Evolutionary conservation across 192 early-diverging fungal species (phyloP).

Genomic region (Gigaspora rosea): DNA sequence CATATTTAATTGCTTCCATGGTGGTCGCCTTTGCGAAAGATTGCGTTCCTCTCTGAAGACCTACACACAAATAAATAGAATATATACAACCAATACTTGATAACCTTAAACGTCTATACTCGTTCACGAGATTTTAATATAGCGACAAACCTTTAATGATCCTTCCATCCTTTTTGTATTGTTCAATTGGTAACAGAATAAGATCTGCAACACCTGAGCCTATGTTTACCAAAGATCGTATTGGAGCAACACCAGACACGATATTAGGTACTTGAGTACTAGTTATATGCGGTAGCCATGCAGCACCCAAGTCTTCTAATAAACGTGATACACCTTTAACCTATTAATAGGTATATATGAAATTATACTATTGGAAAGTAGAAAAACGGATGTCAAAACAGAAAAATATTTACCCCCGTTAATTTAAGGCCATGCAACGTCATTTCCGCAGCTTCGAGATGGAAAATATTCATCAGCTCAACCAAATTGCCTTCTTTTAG

Average conservation of each 20-base stretch:
- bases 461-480: conserved; percentile 92
- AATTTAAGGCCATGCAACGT: conserved; percentile 74
- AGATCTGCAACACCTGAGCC: conserved; percentile 91
- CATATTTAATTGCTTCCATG: conserved; percentile 86
- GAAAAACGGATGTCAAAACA: background rate
- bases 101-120: background rate
- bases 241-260: conserved; percentile 85
- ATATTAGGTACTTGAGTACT: conserved; percentile 88
- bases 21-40: conserved; percentile 91
- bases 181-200: conserved; percentile 88
- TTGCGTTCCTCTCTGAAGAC: conserved; percentile 82
- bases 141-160: conserved; percentile 68
- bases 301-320: conserved; percentile 60
- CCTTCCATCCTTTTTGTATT: conserved; percentile 90
- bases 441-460: conserved; percentile 90
- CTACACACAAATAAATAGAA: conserved; percentile 33
- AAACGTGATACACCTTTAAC: conserved; percentile 72
- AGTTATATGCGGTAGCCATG: conserved; percentile 94
- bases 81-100: background rate
- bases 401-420: conserved; percentile 52
- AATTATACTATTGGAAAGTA: background rate
- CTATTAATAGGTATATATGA: background rate
- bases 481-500: conserved; percentile 73
- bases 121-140: background rate
- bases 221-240: conserved; percentile 87